phyloP scores from a whole-genome alignment of 129 eudicot genomes.

The Oenanthe sinensis region DNA sequence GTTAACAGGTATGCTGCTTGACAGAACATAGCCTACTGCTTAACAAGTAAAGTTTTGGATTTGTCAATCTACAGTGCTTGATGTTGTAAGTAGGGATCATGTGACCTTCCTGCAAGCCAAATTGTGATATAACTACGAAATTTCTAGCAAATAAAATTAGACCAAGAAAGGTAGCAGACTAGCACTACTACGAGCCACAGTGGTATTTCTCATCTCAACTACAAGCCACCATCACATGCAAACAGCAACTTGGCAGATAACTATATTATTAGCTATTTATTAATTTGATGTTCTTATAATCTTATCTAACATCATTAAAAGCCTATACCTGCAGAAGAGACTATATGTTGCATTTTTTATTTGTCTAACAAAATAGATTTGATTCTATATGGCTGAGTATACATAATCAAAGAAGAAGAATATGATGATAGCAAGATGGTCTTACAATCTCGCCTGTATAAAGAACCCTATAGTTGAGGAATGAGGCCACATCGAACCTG shows the following conservation, averaged over 20 bases:
- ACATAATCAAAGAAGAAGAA: background rate
- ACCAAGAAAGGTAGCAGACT: background rate
- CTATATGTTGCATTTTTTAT: background rate
- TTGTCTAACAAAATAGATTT: background rate
- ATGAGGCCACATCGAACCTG: constrained; percentile 85
- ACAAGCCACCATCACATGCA: background rate
- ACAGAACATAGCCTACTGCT: background rate
- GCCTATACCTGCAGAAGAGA: background rate
- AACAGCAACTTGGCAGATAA: background rate
- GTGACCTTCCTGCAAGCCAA: background rate
- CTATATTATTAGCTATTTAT: background rate
- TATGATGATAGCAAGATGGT: constrained; percentile 7
- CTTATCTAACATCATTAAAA: background rate
- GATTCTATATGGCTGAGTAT: background rate
- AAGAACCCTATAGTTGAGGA: constrained; percentile 57
- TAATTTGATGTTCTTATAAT: background rate
- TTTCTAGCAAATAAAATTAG: background rate
- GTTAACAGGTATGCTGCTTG: background rate
- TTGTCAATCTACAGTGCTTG: background rate
- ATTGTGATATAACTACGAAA: background rate
- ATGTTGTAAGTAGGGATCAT: background rate
- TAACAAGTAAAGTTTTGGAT: too few relatives aligned
- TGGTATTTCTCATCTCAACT: background rate
- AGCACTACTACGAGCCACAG: background rate
- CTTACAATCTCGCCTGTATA: constrained; percentile 73